Evolutionary conservation across 306 rosid genomes (phyloP), one percentile per base, ranked within the genome.

Genomic region (Begonia fuchsioides): DNA sequence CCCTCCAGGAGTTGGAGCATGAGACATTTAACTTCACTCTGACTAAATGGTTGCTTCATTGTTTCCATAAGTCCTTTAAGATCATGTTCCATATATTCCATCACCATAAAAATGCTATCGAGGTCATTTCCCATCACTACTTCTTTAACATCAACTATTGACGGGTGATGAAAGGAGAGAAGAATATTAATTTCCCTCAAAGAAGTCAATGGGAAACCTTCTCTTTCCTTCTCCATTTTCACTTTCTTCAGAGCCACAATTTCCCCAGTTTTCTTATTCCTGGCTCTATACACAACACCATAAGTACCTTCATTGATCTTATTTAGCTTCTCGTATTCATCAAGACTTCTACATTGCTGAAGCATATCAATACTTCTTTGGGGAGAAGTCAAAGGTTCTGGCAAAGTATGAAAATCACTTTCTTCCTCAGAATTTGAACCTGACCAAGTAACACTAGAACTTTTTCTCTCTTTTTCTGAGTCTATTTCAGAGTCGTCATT

Each of bases 61-160:
- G 98, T 68, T 74, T 92, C 98, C 98, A 86, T 92, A 47, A 92
- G 72, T 48, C 71, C 98, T 74, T 86, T 92, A 38, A 92, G 94
- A 62, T 92, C 98, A 71, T 92, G 98, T 63, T 92, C 98, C 98
- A 92, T 92, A 74, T 92, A 92, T 59, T 92, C 98, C 98, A 92
- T 92, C 61, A 77, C 98, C 98, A 92, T 92, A 76, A 92, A 92
- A 63, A 92, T 92, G 60, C 98, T 92, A 73, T 92, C 98, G 13
- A 92, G 93, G 69, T 82, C 86, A 76, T 90, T 85, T 39, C 98
- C 98, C 59, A 92, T 94, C 51, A 92, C 98, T 54, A 92, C 98
- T 82, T 92, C 98, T 63, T 92, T 92, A 48, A 92, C 98, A 60
- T 92, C 98, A 38, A 92, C 94, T 71, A 92, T 86, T 47, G 85